phyloP scores from a whole-genome alignment of 2,329 filamentous ascomycete species.

The Colletotrichum sidae region DNA sequence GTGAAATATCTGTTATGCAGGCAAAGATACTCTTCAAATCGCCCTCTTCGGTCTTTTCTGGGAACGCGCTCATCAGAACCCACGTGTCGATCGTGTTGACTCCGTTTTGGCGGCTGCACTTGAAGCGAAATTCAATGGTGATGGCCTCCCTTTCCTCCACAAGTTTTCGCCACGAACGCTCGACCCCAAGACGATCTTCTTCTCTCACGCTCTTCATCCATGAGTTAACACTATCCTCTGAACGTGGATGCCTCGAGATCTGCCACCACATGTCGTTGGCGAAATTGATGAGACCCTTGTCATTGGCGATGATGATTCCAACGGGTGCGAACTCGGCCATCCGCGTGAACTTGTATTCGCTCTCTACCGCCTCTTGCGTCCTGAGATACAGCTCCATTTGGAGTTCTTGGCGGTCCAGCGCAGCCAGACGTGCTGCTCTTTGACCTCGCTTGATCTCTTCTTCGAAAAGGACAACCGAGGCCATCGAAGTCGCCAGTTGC shows the following conservation, averaged over 20 bases:
- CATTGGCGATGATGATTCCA: constrained; percentile 86
- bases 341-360: constrained; percentile 82
- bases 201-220: constrained; percentile 81
- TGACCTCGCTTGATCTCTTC: constrained; percentile 84
- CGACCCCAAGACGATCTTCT: constrained; percentile 71
- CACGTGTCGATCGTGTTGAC: constrained; percentile 75
- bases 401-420: constrained; percentile 80
- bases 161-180: constrained; percentile 71
- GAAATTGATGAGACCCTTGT: constrained; percentile 77
- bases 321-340: constrained; percentile 89
- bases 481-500: constrained; percentile 82
- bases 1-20: constrained; percentile 86
- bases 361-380: constrained; percentile 71
- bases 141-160: constrained; percentile 71
- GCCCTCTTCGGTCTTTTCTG: constrained; percentile 74
- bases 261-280: constrained; percentile 85
- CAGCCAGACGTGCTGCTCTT: constrained; percentile 78
- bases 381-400: constrained; percentile 78
- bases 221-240: constrained; percentile 66
- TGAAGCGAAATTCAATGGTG: constrained; percentile 81
- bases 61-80: constrained; percentile 82
- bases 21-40: constrained; percentile 81
- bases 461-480: constrained; percentile 84
- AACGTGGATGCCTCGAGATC: constrained; percentile 74
- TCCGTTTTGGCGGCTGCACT: constrained; percentile 71